Evolutionary conservation across 257 asterid species (phyloP), one percentile per base, ranked within the genome.

Genomic region (Nicotiana knightiana): DNA sequence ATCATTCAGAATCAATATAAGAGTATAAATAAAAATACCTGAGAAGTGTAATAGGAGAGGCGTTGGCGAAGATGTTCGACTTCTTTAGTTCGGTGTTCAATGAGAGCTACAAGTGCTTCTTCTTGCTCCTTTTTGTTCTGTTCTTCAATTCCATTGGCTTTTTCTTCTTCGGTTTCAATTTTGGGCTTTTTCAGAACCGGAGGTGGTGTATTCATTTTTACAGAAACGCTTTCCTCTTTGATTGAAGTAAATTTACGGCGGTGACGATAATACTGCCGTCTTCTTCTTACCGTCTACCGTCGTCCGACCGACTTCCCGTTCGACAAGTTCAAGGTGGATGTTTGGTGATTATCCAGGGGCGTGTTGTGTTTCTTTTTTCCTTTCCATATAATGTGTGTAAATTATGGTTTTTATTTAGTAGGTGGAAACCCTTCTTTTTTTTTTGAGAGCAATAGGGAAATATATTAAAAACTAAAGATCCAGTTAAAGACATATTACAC

Each of bases 51-150:
- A 87, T 91, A 92, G 26, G 86, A 57, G 81, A 93, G 78, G 39
- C 98, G 99, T 43, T 84, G 89, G 84, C 91, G 93, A 43, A 91
- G 89, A 85, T 92, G 95, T 54, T 87, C 90, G 62, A 93, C 99
- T 90, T 95, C 99, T 83, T 89, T 91, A n/a, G 89, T 77, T 3
- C 99, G 97, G 65, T 92, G 97, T 67, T 92, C 99, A 16, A 89
- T 70, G 33, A 95, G 95, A 65, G 94, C 97, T 5, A 92, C 86
- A 21, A 92, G 86, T 55, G 97, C 97, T 87, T 90, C 94, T 79
- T 93, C 97, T 88, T 89, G 93, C 82, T 91, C 97, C 5, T 78
- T 62, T 82, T 83, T 88, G 46, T 77, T 77, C 85, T 86, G 33
- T 48, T 79, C 43, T 54, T 68, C 79, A 39, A 33, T 35, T 51